Base-by-base conservation (phyloP, 2,329 filamentous ascomycete species). In the Fusarium illudens region DNA sequence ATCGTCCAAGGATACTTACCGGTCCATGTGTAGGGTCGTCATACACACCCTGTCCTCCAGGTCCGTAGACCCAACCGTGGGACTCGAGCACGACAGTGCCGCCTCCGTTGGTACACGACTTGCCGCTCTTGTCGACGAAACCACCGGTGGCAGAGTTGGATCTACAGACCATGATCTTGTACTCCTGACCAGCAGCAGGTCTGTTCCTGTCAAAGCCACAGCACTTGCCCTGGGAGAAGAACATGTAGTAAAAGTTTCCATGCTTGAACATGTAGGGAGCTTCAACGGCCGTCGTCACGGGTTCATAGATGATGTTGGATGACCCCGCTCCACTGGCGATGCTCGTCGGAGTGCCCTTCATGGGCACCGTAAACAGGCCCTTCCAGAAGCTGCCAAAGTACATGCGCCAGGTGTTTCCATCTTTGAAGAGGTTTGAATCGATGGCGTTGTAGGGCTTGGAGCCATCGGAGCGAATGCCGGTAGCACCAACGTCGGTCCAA, bases 351-450 rank as follows among this genome's bases (percentile, higher is more conserved):
- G 74, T 68, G 36, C 72, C 73, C 30, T 68, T 73, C 76, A 91
- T 83, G 20, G 79, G 73, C 1, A 87, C 86, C 71, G 87, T 86
- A 78, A 87, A 90, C 56, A 92, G 82, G 71, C 88, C 85, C 5
- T 79, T 76, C 89, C 89, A 93, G 82, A 90, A 92, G 11, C 87
- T 90, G 33, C 90, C 90, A 66, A 91, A 92, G 63, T 82, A 86
- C 73, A 89, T 77, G 59, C 82, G 82, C 29, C 48, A 60, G 0
- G 85, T 88, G 68, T 82, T 84, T 9, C 76, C 77, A 22, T 77
- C 78, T 7, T 79, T 73, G 62, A 88, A 76, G 3, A 89, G 74
- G 66, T 86, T 87, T 2, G 81, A 76, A 71, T 89, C 91, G 69
- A 93, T 89, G 42, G 86, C 85, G 68, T 89, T 89, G 77, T 87